A percentile compares a stretch with the other conserved stretches of the same genome.
These are phyloP conservation scores for Metschnikowia orientalis DNA, from an alignment of 805 yeast genomes.

Conservation along the genomic window DNA sequence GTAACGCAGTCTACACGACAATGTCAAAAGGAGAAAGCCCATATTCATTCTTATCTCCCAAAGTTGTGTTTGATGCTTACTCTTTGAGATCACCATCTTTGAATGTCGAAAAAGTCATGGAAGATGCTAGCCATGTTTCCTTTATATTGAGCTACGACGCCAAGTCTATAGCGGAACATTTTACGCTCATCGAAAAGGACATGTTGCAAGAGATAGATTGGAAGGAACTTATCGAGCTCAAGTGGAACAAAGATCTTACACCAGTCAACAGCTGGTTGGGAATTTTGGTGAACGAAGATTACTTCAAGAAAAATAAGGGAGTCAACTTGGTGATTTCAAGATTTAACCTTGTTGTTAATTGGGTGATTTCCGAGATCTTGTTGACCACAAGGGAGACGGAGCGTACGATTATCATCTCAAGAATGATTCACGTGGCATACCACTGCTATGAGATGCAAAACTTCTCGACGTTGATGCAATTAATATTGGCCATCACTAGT, in stretches of 20 bases:
- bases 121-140: slow-evolving; percentile 63
- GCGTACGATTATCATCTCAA: slow-evolving; percentile 67
- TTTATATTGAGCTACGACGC: slow-evolving; percentile 75
- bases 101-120: slow-evolving; percentile 39
- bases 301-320: slow-evolving; percentile 53
- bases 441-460: slow-evolving; percentile 71
- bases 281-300: slow-evolving; percentile 53
- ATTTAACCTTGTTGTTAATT: slow-evolving; percentile 82
- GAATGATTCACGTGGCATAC: slow-evolving; percentile 82
- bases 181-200: slow-evolving; percentile 85
- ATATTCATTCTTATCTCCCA: slow-evolving; percentile 21
- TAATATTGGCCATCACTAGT: slow-evolving; percentile 74
- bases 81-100: slow-evolving; percentile 25
- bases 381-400: slow-evolving; percentile 58
- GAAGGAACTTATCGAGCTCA: slow-evolving; percentile 77
- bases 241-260: slow-evolving; percentile 62
- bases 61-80: slow-evolving; percentile 34
- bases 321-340: slow-evolving; percentile 78
- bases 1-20: slow-evolving; percentile 9
- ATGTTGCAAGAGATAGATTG: slow-evolving; percentile 82
- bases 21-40: slow-evolving; percentile 13
- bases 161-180: slow-evolving; percentile 64
- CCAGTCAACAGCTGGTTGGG: slow-evolving; percentile 84
- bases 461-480: slow-evolving; percentile 82
- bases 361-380: slow-evolving; percentile 86